phyloP scores from a whole-genome alignment of 2,329 filamentous ascomycete genomes.

The Ophiostoma ulmi region DNA sequence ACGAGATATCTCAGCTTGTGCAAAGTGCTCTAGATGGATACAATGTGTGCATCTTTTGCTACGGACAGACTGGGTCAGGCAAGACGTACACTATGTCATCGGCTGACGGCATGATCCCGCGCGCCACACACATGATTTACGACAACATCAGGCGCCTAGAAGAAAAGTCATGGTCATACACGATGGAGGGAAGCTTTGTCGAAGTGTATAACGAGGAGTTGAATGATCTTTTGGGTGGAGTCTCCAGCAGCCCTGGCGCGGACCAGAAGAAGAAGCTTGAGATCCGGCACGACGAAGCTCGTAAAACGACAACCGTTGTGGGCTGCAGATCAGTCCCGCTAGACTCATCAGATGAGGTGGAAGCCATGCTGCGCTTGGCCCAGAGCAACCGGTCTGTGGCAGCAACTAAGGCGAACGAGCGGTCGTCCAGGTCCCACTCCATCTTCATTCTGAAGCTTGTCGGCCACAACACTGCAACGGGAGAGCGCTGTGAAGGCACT shows the following conservation, averaged over 20 bases:
- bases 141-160: slow-evolving; percentile 75
- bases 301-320: slow-evolving; percentile 74
- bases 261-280: slow-evolving; percentile 78
- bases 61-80: slow-evolving; percentile 93
- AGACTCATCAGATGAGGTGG: slow-evolving; percentile 73
- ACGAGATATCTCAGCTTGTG: slow-evolving; percentile 92
- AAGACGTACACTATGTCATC: slow-evolving; percentile 97
- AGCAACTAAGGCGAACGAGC: slow-evolving; percentile 94
- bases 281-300: slow-evolving; percentile 77
- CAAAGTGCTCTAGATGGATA: slow-evolving; percentile 95
- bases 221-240: slow-evolving; percentile 70
- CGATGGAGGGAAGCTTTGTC: slow-evolving; percentile 89
- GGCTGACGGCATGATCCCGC: slow-evolving; percentile 87
- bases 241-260: background rate
- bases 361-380: slow-evolving; percentile 72
- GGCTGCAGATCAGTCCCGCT: slow-evolving; percentile 73
- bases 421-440: slow-evolving; percentile 88
- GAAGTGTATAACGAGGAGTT: slow-evolving; percentile 98
- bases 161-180: slow-evolving; percentile 91
- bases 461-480: slow-evolving; percentile 67
- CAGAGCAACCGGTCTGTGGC: slow-evolving; percentile 85
- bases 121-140: slow-evolving; percentile 90
- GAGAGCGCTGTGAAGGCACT: slow-evolving; percentile 83
- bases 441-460: slow-evolving; percentile 85
- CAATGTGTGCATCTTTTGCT: slow-evolving; percentile 98